Evolutionary conservation across 2,329 filamentous ascomycete genomes (phyloP), one percentile per base, ranked within the genome.

Genomic region (Nemania sp.): DNA sequence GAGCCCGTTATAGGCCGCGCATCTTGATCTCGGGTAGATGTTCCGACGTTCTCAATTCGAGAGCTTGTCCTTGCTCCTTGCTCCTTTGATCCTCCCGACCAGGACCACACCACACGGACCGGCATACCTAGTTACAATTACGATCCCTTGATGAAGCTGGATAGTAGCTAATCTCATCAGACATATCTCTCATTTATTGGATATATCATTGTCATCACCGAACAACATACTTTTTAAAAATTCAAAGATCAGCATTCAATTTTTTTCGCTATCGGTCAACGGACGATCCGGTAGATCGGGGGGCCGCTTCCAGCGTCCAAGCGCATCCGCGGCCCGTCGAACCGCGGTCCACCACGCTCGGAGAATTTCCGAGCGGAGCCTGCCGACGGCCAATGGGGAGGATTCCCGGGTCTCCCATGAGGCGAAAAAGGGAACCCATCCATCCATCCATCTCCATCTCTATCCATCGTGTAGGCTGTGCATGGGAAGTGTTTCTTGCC

Each of bases 281-380:
- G 28, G 28, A 14, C 11, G 28, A 5, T 40, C 5, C 28, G n/a
- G 19, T 28, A 15, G 28, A 15, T 19, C 14, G 41, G 39, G 26
- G 36, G 23, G 15, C 28, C 26, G 61, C 33, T 46, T 55, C 47
- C 47, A 39, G 34, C 55, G 51, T 55, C n/a, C n/a, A n/a, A 54
- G 57, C 64, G 65, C 65, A 63, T 62, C 59, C 56, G 30, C 66
- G 66, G 66, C 34, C 66, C 66, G 66, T 60, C 59, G 52, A 58
- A 52, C 66, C 66, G 66, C 61, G 52, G 30, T 36, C 45, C 34
- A 56, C 33, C 42, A 31, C 24, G 6, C 59, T 57, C 59, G 59
- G 59, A 49, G 59, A 59, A 55, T 69, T 74, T 5, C 69, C 17
- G 9, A 28, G 37, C 48, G 26, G 39, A 44, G 48, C 5, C 54